Evolutionary conservation across 371 early-diverging fungal genomes (phyloP).

Genomic region (Mortierella sp.): DNA sequence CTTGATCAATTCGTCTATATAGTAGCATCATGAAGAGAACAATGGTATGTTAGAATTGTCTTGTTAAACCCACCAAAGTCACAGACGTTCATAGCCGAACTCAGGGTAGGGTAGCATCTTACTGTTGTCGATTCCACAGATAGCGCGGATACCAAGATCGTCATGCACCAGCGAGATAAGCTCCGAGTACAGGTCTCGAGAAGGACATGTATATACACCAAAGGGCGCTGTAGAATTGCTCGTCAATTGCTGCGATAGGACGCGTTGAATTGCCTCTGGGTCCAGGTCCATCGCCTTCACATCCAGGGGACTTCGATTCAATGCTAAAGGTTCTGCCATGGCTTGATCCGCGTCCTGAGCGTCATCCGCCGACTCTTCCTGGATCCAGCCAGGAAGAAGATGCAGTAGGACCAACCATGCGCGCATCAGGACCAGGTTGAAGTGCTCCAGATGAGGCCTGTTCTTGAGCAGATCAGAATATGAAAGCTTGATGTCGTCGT

Average conservation of each 20-base stretch:
- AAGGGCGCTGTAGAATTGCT: conserved; percentile 30
- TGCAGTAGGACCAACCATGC: conserved; percentile 40
- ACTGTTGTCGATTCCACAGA: conserved; percentile 70
- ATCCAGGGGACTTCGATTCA: conserved; percentile 20
- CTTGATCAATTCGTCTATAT: conserved; percentile 37
- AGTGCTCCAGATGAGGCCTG: conserved; percentile 47
- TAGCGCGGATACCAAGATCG: conserved; percentile 72
- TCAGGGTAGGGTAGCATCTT: conserved; percentile 4
- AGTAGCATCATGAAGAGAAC: neutral
- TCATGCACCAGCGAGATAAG: conserved; percentile 67
- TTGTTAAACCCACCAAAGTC: too few relatives aligned
- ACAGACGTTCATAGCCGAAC: too few relatives aligned
- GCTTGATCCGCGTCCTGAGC: neutral
- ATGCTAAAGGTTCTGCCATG: neutral
- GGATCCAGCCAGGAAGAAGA: conserved; percentile 49
- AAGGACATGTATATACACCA: conserved; percentile 15
- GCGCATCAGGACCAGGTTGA: conserved; percentile 39
- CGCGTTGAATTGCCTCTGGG: conserved; percentile 19
- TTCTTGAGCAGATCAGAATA: conserved; percentile 37
- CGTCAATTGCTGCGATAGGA: conserved; percentile 31
- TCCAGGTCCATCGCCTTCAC: conserved; percentile 17
- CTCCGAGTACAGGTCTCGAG: conserved; percentile 47
- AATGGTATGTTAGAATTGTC: neutral
- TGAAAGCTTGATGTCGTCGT: conserved; percentile 50
- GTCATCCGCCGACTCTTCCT: neutral